Percentiles rank a stretch among this genome's conserved stretches.
Conservation (phyloP, 2,329 filamentous ascomycete genomes). For the Thermochaetoides dissita region DNA sequence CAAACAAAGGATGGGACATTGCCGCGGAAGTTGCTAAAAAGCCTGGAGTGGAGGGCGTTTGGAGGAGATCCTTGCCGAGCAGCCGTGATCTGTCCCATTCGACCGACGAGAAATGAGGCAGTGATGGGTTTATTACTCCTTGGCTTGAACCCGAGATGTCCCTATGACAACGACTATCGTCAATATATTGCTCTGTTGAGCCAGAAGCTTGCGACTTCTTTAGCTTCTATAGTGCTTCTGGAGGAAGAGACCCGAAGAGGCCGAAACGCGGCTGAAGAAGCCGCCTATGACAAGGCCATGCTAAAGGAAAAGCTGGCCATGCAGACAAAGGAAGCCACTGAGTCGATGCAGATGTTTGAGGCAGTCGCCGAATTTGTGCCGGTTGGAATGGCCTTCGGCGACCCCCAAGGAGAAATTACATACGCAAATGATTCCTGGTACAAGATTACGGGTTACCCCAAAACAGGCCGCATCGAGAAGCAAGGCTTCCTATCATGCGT, state of each 20-base stretch:
- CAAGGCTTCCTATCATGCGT: slow-evolving; percentile 30
- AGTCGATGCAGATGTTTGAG: slow-evolving; percentile 50
- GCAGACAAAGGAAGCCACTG: slow-evolving; percentile 34
- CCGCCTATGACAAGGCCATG: slow-evolving; percentile 52
- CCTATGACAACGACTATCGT: slow-evolving; percentile 60
- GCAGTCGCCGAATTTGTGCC: slow-evolving; percentile 61
- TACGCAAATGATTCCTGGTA: slow-evolving; percentile 60
- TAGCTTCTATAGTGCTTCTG: slow-evolving; percentile 57
- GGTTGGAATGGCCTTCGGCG: slow-evolving; percentile 59
- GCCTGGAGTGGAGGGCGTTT: slow-evolving; percentile 49
- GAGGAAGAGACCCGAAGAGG: slow-evolving; percentile 55
- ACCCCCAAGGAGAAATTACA: slow-evolving; percentile 47
- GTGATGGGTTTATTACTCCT: slow-evolving; percentile 55
- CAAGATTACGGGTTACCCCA: slow-evolving; percentile 33
- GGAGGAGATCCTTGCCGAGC: slow-evolving; percentile 45
- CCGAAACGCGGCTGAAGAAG: slow-evolving; percentile 43
- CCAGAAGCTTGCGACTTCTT: slow-evolving; percentile 48
- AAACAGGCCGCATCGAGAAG: slow-evolving; percentile 14
- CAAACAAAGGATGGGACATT: slow-evolving; percentile 37
- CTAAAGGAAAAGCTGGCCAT: slow-evolving; percentile 51
- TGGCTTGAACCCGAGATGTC: slow-evolving; percentile 55
- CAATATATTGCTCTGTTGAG: slow-evolving; percentile 46
- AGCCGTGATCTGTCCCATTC: slow-evolving; percentile 56
- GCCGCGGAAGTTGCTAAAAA: slow-evolving; percentile 42
- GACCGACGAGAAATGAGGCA: slow-evolving; percentile 49